Base-by-base conservation (phyloP, 352 stramenopile genomes). In the Aphanomyces cochlioides region DNA sequence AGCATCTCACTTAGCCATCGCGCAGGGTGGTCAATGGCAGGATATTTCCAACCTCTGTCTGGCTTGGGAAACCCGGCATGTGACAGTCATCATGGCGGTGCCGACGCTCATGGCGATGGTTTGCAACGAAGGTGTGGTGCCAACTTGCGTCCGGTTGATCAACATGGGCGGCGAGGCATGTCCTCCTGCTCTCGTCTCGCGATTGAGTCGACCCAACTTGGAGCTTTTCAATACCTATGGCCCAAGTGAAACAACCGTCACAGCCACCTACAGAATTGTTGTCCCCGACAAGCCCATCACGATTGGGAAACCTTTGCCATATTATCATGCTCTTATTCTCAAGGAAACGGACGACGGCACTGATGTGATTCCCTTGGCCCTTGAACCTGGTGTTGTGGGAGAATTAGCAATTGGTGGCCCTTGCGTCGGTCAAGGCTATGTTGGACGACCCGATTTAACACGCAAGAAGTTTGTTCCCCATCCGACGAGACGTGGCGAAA, bases 71-170 rank as follows among this genome's bases (percentile, higher is more conserved):
- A 8, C 7, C 17, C 56, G 56, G 8, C 56, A 38, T 15, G 56
- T 63, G 17, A 63, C 34, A n/a, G 56, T 63, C 56, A 63, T 63
- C 56, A 63, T 37, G 28, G 56, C 21, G 3, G 56, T 63, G 28
- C 56, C 56, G 5, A 63, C 56, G 56, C 56, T 63, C 56, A 63
- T 63, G 56, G 56, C 56, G 5, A 63, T 63, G 56, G 56, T 63
- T 10, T 63, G 56, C 56, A 63, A 38, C 56, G 56, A 63, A 45
- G 21, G 19, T 3, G 15, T 28, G 36, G 19, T 63, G 19, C 56
- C 56, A 3, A 4, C n/a, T 21, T 15, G 15, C 56, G 56, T 63
- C 3, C 56, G 56, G 34, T 37, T 63, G 3, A 37, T 63, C 28
- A 63, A 63, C 28, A 15, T 63, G 5, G 56, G 56, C 8, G 56